phyloP scores from a whole-genome alignment of 208 protist species.

The Wallacemonas sp. region DNA sequence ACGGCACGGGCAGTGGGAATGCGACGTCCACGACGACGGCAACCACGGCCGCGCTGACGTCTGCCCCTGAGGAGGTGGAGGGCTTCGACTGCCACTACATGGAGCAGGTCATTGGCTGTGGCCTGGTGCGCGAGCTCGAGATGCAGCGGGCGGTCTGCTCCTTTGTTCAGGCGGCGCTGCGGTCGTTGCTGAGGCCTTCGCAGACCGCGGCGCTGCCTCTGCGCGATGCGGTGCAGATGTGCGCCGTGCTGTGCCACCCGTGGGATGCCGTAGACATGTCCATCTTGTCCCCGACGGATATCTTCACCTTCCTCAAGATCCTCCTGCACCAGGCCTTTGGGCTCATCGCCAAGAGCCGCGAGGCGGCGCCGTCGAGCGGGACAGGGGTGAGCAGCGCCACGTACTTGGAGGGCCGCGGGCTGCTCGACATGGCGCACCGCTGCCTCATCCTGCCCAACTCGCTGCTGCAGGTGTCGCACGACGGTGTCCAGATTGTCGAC shows the following conservation, averaged over 20 bases:
- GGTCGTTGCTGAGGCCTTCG: constrained; percentile 35
- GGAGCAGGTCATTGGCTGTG: constrained; percentile 74
- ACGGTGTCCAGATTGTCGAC: constrained; percentile 72
- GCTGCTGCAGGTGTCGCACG: constrained; percentile 64
- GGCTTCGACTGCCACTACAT: constrained; percentile 64
- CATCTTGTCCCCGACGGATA: constrained; percentile 65
- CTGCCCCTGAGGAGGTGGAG: neutral
- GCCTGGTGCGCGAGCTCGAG: constrained; percentile 73
- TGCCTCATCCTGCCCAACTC: constrained; percentile 77
- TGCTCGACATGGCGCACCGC: constrained; percentile 75
- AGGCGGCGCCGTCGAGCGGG: neutral
- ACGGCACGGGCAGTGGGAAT: neutral
- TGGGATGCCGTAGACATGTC: constrained; percentile 88
- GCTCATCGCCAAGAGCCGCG: constrained; percentile 1
- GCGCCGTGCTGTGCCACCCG: constrained; percentile 82
- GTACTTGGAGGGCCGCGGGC: constrained; percentile 49
- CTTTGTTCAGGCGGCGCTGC: constrained; percentile 74
- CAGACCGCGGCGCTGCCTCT: neutral
- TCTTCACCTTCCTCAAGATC: constrained; percentile 74
- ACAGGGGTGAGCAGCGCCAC: constrained; percentile 7
- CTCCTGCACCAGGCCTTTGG: constrained; percentile 28
- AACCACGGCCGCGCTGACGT: constrained; percentile 1
- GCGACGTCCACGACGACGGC: neutral
- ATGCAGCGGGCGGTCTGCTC: constrained; percentile 72
- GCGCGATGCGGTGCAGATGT: constrained; percentile 44